Evolutionary conservation across 371 early-diverging fungal species (phyloP).

Genomic region (Actinomortierella ambigua): DNA sequence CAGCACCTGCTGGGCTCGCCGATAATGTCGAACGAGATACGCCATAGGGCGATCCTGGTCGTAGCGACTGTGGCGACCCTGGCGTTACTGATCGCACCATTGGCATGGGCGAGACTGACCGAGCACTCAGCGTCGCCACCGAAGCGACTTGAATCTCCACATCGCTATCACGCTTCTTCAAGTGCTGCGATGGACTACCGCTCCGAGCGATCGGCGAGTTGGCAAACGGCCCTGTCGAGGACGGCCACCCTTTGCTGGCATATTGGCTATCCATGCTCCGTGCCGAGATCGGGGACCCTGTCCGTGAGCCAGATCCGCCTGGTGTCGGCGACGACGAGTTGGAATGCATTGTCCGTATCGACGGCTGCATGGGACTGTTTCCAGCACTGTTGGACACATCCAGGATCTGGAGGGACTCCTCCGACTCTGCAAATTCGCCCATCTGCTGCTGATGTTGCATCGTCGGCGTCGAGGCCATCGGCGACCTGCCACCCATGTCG

Average conservation of each 20-base stretch:
- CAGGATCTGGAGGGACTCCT: too few species aligned
- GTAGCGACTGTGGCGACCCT: slow-evolving; percentile 8
- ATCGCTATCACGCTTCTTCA: slow-evolving; percentile 36
- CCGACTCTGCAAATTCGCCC: background rate
- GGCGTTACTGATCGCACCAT: slow-evolving; percentile 7
- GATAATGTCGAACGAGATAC: slow-evolving; percentile 17
- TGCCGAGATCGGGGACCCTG: background rate
- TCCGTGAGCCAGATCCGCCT: background rate
- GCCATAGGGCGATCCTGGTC: slow-evolving; percentile 27
- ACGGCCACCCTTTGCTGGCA: too few species aligned
- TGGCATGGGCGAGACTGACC: slow-evolving; percentile 32
- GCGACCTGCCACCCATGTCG: background rate
- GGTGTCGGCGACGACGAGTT: background rate
- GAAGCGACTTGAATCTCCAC: slow-evolving; percentile 44
- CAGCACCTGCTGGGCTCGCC: too few species aligned
- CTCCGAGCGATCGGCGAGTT: slow-evolving; percentile 10
- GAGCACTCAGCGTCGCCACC: slow-evolving; percentile 22
- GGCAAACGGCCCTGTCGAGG: background rate
- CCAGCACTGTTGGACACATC: too few species aligned
- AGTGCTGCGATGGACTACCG: slow-evolving; percentile 2
- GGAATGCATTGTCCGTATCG: background rate
- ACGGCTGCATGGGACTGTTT: too few species aligned
- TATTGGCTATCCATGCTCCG: too few species aligned
- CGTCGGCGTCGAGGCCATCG: background rate
- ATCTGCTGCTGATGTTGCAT: background rate